Evolutionary conservation across 1,139 yeast genomes (phyloP), one percentile per base, ranked within the genome.

Genomic region (Scheffersomyces illinoinensis): DNA sequence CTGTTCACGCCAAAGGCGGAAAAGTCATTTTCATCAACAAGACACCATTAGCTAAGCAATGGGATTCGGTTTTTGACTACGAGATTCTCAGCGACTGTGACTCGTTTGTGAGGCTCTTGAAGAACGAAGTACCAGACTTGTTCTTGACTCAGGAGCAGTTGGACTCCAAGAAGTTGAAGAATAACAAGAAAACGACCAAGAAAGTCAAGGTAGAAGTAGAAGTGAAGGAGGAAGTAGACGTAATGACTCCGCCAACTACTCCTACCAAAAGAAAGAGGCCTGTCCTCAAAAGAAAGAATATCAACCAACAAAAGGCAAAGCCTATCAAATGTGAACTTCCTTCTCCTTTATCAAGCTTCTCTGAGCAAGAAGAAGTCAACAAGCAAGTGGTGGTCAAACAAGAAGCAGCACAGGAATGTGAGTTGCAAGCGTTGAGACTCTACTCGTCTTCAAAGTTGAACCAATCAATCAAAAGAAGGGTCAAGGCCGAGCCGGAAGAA

Each of bases 51-150:
- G 75, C 79, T 47, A 76, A 74, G 57, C 77, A 78, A 61, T 90
- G 95, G 93, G 79, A 80, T 14, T 81, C 73, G 48, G 76, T 76
- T 56, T 81, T 90, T 53, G 95, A 90, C 68, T 90, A 86, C 67
- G 95, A 93, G 77, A 81, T 93, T 6, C 76, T 86, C 57, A 77
- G 88, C 56, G 97, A 92, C 70, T 91, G 97, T 70, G 98, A 93
- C 71, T 82, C 81, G 49, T 93, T 96, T 86, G 88, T 93, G 21
- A 73, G 76, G 21, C 76, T 80, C 46, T 74, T 90, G 56, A 81
- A 81, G 63, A 61, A 61, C 23, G 83, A 85, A 52, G 73, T 85
- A 8, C 93, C 93, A 0, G 84, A 79, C 64, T 79, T 87, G 65
- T 87, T 87, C 73, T 75, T 79, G 65, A 78, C 84, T 19, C 90